phyloP scores from a whole-genome alignment of 2,329 filamentous ascomycete genomes.

The Thelonectria blattea region DNA sequence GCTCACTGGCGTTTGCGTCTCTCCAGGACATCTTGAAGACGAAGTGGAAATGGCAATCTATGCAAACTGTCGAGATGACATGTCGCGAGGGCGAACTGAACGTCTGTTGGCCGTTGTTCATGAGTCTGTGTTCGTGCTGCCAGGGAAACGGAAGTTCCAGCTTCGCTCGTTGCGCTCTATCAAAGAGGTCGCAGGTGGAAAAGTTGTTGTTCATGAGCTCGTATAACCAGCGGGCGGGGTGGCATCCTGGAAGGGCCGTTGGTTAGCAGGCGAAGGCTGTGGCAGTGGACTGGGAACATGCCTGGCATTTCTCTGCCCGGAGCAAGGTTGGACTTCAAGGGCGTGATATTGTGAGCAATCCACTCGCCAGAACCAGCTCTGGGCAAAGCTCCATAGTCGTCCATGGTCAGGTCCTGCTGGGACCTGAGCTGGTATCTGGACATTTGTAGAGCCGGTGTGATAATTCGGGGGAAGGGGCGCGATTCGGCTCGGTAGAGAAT shows the following conservation, averaged over 20 bases:
- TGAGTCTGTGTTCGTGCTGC: constrained; percentile 46
- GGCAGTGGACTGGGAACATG: constrained; percentile 22
- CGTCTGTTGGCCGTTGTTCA: constrained; percentile 50
- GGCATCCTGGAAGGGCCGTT: constrained; percentile 38
- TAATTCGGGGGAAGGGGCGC: not conserved
- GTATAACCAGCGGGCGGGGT: constrained; percentile 50
- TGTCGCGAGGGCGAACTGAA: constrained; percentile 35
- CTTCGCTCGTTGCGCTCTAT: constrained; percentile 41
- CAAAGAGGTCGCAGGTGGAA: constrained; percentile 45
- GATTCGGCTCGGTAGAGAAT: constrained; percentile 1
- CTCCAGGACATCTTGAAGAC: constrained; percentile 48
- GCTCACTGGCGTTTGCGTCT: constrained; percentile 31
- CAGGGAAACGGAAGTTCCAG: constrained; percentile 41
- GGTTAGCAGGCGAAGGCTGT: constrained; percentile 21
- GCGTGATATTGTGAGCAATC: constrained; percentile 41
- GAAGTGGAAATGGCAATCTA: constrained; percentile 51
- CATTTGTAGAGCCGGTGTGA: constrained; percentile 32
- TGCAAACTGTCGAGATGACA: constrained; percentile 46
- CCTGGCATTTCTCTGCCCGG: constrained; percentile 37
- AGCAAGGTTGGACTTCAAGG: constrained; percentile 41
- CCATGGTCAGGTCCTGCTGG: constrained; percentile 36
- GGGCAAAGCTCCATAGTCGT: constrained; percentile 42
- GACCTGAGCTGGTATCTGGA: constrained; percentile 39
- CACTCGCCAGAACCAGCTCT: constrained; percentile 39
- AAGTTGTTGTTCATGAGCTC: constrained; percentile 48